Percentiles rank a stretch among this genome's conserved stretches.
These are phyloP conservation scores for Apophysomyces ossiformis DNA, from an alignment of 371 early-diverging fungal species.

Conservation along the genomic window DNA sequence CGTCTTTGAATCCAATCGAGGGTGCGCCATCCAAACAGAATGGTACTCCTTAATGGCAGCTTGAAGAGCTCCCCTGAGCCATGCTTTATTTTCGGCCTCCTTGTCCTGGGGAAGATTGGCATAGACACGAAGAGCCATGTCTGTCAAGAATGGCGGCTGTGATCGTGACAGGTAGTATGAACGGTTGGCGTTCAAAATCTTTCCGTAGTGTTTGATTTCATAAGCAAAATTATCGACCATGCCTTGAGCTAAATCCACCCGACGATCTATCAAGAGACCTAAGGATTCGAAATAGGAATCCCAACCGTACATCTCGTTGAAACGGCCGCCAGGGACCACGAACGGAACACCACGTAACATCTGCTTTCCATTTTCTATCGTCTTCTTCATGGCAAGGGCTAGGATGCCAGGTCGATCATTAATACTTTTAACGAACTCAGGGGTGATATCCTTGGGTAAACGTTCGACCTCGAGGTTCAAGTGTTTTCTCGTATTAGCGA, in stretches of 20 bases:
- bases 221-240: slow-evolving; percentile 98
- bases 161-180: slow-evolving; percentile 95
- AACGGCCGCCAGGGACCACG: slow-evolving; percentile 97
- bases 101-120: slow-evolving; percentile 56
- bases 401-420: slow-evolving; percentile 91
- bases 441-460: slow-evolving; percentile 87
- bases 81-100: slow-evolving; percentile 65
- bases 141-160: slow-evolving; percentile 97
- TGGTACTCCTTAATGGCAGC: slow-evolving; percentile 94
- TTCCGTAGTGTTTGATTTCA: slow-evolving; percentile 96
- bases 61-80: slow-evolving; percentile 76
- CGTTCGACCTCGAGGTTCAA: slow-evolving; percentile 80
- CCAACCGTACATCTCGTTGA: slow-evolving; percentile 99
- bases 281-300: slow-evolving; percentile 95
- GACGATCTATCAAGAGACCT: slow-evolving; percentile 86
- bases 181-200: slow-evolving; percentile 97
- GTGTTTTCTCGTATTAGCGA: slow-evolving; percentile 69
- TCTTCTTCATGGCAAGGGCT: slow-evolving; percentile 78
- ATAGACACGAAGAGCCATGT: slow-evolving; percentile 91
- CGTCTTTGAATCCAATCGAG: slow-evolving; percentile 76
- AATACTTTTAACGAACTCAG: slow-evolving; percentile 90
- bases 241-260: slow-evolving; percentile 81
- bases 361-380: slow-evolving; percentile 58
- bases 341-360: slow-evolving; percentile 83
- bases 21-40: slow-evolving; percentile 87